A percentile compares a stretch with the other conserved stretches of the same genome.
Conservation (phyloP, 176 grass and related monocot species). For the Bolboschoenus planiculmis region DNA sequence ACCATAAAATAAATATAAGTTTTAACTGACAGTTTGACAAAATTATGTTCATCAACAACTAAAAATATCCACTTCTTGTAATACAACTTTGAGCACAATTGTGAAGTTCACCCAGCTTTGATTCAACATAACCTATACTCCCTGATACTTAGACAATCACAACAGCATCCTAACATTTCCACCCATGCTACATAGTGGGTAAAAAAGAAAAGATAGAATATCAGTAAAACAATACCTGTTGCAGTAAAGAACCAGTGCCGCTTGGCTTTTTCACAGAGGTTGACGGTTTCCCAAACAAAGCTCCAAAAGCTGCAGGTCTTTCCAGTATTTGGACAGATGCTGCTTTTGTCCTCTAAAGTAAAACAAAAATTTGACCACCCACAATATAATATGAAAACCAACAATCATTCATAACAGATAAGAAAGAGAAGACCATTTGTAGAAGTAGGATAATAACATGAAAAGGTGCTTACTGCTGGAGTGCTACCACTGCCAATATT, state of each 20-base stretch:
- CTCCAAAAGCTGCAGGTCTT: constrained; percentile 46
- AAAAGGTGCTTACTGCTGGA: constrained; percentile 21
- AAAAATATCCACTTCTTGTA: constrained; percentile 13
- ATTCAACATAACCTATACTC: not conserved
- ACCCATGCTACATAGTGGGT: not conserved
- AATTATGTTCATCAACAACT: not conserved
- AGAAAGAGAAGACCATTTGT: constrained; percentile 1
- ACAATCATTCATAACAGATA: not conserved
- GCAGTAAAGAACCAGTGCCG: constrained; percentile 27
- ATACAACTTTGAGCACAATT: constrained; percentile 12
- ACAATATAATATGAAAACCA: not conserved
- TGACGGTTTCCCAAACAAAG: constrained; percentile 39
- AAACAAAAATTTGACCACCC: constrained; percentile 9
- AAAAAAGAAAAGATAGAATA: constrained; percentile 6
- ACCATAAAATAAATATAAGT: not conserved
- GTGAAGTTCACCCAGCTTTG: constrained; percentile 10
- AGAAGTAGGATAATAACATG: not conserved
- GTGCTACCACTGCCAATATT: constrained; percentile 27
- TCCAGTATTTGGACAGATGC: constrained; percentile 43
- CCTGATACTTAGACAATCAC: not conserved
- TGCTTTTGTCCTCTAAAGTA: constrained; percentile 26
- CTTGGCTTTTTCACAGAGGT: constrained; percentile 27
- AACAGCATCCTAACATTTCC: not conserved
- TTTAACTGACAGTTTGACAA: not conserved
- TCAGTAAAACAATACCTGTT: constrained; percentile 33